phyloP scores from a whole-genome alignment of 345 rosid species.

The Turnera subulata region DNA sequence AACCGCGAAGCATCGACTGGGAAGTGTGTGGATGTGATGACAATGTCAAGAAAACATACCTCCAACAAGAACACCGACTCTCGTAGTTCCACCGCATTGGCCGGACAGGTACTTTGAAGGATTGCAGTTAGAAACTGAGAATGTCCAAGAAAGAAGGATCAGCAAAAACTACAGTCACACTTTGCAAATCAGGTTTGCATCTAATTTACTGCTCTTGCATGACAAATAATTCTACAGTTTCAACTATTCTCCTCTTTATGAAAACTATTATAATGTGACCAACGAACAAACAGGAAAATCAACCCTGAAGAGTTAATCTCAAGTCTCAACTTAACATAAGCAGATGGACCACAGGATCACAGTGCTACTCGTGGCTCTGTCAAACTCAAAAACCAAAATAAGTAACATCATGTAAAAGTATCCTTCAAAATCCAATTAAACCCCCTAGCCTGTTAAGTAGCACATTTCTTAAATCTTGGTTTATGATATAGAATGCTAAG shows the following conservation, averaged over 20 bases:
- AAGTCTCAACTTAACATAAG: too few species aligned
- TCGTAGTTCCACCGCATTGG: constrained; percentile 39
- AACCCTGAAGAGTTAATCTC: too few species aligned
- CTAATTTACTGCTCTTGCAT: background rate
- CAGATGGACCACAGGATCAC: too few species aligned
- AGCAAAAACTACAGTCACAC: background rate
- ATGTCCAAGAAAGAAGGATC: constrained; percentile 5
- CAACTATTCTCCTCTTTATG: background rate
- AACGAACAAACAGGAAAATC: too few species aligned
- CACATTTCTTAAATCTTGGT: too few species aligned
- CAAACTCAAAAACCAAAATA: too few species aligned
- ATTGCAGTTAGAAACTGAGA: constrained; percentile 35
- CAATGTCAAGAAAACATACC: constrained; percentile 37
- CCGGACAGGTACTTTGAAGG: constrained; percentile 36
- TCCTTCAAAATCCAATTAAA: too few species aligned
- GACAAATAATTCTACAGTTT: background rate
- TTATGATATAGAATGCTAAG: too few species aligned
- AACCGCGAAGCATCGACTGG: background rate
- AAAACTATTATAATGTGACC: too few species aligned
- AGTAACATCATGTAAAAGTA: too few species aligned
- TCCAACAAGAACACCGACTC: constrained; percentile 52
- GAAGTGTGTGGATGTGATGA: background rate
- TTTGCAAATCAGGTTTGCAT: background rate
- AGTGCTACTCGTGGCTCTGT: too few species aligned
- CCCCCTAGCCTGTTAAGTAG: too few species aligned